Conservation (phyloP, 495 filamentous ascomycete species). For the Penicillium taxi region DNA sequence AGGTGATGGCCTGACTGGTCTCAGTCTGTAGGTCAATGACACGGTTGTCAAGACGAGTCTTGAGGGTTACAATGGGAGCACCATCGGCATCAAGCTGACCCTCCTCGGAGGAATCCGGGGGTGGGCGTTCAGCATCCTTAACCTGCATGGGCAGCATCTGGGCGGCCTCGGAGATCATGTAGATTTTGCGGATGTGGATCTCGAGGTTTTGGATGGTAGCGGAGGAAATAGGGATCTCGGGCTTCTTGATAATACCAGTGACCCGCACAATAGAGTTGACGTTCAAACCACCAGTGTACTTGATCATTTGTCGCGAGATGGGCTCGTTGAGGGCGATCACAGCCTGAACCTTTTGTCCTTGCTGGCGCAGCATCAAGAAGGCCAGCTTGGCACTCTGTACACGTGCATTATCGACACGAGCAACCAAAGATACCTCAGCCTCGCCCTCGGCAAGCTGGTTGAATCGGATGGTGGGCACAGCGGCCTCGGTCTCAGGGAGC, state of each 20-base stretch:
- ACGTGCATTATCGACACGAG: constrained; percentile 77
- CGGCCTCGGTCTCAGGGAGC: constrained; percentile 34
- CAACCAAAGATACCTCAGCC: constrained; percentile 71
- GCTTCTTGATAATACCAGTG: constrained; percentile 64
- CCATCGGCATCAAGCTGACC: constrained; percentile 41
- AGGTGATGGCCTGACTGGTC: constrained; percentile 77
- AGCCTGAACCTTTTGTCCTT: constrained; percentile 73
- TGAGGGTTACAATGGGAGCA: constrained; percentile 58
- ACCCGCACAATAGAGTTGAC: constrained; percentile 75
- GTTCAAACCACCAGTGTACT: constrained; percentile 73
- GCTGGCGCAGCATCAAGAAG: constrained; percentile 83
- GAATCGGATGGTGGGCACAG: constrained; percentile 29
- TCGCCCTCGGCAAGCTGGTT: constrained; percentile 49
- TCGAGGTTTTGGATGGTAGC: constrained; percentile 71
- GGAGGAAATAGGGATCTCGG: constrained; percentile 68
- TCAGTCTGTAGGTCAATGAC: constrained; percentile 85
- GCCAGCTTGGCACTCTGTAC: constrained; percentile 86
- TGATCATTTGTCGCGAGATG: constrained; percentile 71
- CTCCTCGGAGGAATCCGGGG: constrained; percentile 40
- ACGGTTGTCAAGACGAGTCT: constrained; percentile 79
- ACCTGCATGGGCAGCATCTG: constrained; percentile 65
- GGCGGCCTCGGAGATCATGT: constrained; percentile 58
- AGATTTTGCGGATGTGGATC: constrained; percentile 71
- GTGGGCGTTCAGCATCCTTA: constrained; percentile 51
- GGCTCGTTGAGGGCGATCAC: constrained; percentile 52